Conservation (phyloP, 179 eudicot genomes). For the Patellifolia procumbens region DNA sequence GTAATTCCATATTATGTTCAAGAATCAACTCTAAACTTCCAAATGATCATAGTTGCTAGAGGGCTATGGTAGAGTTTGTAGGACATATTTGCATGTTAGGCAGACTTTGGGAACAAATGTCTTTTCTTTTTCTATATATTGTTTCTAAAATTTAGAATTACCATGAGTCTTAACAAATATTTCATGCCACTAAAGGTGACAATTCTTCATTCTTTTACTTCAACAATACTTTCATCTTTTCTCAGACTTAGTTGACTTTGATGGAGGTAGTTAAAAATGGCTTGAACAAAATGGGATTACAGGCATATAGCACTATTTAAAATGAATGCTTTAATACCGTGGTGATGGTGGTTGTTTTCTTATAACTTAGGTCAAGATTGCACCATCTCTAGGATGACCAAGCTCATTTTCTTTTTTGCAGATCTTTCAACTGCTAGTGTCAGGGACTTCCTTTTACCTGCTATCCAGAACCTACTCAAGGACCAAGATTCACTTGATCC, state of each 20-base stretch:
- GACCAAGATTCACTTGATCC: conserved; percentile 98
- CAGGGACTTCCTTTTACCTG: conserved; percentile 73
- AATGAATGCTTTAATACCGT: too few species aligned
- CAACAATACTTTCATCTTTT: not conserved
- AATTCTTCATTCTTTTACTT: not conserved
- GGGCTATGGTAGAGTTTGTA: not conserved
- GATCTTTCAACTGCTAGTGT: conserved; percentile 80
- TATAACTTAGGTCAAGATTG: too few species aligned
- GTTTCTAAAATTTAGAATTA: not conserved
- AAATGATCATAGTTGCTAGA: conserved; percentile 8
- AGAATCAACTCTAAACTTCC: conserved; percentile 8
- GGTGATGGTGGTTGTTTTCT: too few species aligned
- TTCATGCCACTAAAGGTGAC: not conserved
- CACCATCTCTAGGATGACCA: conserved; percentile 5
- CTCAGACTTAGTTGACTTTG: not conserved
- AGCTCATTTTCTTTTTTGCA: conserved; percentile 33
- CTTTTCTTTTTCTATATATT: not conserved
- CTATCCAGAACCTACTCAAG: conserved; percentile 84
- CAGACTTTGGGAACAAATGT: not conserved
- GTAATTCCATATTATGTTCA: not conserved
- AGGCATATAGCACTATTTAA: too few species aligned
- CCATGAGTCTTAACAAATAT: not conserved
- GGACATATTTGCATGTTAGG: not conserved
- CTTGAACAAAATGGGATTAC: too few species aligned
- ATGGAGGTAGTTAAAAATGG: not conserved